Evolutionary conservation across 202 grass and related monocot species (phyloP).

Genomic region (Elaeis oleifera): DNA sequence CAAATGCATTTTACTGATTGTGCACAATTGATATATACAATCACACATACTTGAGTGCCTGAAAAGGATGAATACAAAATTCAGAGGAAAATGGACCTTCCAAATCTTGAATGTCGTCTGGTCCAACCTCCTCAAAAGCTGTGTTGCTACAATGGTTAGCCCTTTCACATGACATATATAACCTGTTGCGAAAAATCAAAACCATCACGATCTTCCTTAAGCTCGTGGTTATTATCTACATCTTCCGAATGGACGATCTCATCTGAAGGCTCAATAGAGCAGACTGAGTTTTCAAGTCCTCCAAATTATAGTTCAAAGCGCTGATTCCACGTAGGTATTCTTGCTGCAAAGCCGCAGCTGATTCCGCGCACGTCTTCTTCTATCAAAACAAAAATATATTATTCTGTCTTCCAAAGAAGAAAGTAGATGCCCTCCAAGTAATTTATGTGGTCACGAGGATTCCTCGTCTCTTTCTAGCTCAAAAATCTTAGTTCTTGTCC

Average conservation of each 20-base stretch:
- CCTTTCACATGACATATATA: slow-evolving; percentile 30
- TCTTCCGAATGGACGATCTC: slow-evolving; percentile 37
- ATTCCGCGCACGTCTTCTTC: no score
- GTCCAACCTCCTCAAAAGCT: slow-evolving; percentile 53
- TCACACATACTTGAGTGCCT: slow-evolving; percentile 68
- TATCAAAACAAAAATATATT: no score
- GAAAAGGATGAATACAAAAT: slow-evolving; percentile 62
- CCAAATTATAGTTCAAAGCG: slow-evolving; percentile 99
- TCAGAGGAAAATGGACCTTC: slow-evolving; percentile 54
- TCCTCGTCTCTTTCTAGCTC: no score
- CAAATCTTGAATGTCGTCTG: slow-evolving; percentile 74
- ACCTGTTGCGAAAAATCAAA: slow-evolving; percentile 25
- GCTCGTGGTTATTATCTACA: slow-evolving; percentile 29
- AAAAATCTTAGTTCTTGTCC: no score
- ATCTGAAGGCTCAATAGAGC: slow-evolving; percentile 74
- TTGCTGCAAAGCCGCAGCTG: slow-evolving; percentile 46
- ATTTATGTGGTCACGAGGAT: no score
- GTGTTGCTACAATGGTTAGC: slow-evolving; percentile 34
- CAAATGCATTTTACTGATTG: no score
- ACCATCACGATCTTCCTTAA: slow-evolving; percentile 26
- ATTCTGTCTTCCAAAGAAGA: no score
- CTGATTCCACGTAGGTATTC: slow-evolving; percentile 94
- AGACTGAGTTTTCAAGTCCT: slow-evolving; percentile 90
- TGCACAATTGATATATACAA: not conserved
- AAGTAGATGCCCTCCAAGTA: no score